Percentiles rank a stretch among this genome's conserved stretches.
Evolutionary conservation across 176 grass and related monocot species (phyloP).

Genomic region (Oryza rufipogon): DNA sequence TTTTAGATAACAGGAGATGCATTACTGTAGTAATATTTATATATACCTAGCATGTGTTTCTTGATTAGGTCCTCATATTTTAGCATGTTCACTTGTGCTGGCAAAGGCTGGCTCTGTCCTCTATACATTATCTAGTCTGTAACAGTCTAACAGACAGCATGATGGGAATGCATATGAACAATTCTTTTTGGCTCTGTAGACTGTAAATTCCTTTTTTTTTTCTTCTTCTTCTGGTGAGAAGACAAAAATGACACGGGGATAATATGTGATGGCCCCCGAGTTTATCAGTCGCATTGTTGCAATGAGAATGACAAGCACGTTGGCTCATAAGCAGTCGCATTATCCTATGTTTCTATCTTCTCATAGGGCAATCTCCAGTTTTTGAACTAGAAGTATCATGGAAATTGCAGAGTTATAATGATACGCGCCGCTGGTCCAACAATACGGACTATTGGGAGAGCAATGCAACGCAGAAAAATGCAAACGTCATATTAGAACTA

Average conservation of each 20-base stretch:
- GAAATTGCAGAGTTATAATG: background rate
- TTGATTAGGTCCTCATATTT: too few relatives aligned
- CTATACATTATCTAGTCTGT: background rate
- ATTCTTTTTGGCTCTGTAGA: background rate
- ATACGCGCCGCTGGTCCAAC: slow-evolving; percentile 13
- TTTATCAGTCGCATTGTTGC: too few relatives aligned
- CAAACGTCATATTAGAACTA: background rate
- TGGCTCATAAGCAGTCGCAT: background rate
- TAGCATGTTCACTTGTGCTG: background rate
- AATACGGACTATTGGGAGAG: background rate
- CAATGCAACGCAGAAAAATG: background rate
- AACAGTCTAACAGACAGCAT: background rate
- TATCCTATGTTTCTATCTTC: background rate
- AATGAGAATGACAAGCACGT: too few relatives aligned
- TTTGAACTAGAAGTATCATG: background rate
- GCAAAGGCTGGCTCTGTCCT: background rate
- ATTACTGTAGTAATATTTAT: too few relatives aligned
- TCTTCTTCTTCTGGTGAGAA: too few relatives aligned
- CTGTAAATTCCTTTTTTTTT: too few relatives aligned
- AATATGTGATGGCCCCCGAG: too few relatives aligned
- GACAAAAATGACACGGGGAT: too few relatives aligned
- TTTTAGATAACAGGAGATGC: too few relatives aligned
- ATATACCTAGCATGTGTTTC: background rate
- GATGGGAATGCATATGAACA: background rate
- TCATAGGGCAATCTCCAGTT: background rate